phyloP scores from a whole-genome alignment of 306 rosid species.

The Vigna reflexopilosa region DNA sequence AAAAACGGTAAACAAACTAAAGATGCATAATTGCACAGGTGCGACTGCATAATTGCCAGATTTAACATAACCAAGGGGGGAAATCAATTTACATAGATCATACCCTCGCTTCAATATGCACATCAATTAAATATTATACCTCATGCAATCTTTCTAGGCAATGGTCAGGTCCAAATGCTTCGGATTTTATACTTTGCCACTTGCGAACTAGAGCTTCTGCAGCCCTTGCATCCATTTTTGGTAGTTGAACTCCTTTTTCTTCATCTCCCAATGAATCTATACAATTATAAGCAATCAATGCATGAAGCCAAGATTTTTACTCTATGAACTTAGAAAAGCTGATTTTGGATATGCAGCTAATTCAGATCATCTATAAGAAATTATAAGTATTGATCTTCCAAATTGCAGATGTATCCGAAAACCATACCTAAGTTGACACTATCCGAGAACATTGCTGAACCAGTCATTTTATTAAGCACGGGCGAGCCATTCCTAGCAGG shows the following conservation, averaged over 20 bases:
- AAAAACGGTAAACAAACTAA: not conserved
- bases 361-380: conserved; percentile 18
- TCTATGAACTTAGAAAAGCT: conserved; percentile 31
- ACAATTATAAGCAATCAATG: conserved; percentile 27
- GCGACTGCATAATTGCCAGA: conserved; percentile 21
- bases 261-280: conserved; percentile 59
- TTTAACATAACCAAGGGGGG: conserved; percentile 9
- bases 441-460: conserved; percentile 60
- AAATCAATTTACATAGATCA: conserved; percentile 18
- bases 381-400: conserved; percentile 10
- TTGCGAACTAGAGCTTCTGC: conserved; percentile 89
- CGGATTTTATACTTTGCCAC: conserved; percentile 89
- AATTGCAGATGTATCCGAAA: conserved; percentile 24
- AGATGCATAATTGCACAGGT: conserved; percentile 29
- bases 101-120: not conserved
- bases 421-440: conserved; percentile 63
- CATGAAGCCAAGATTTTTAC: conserved; percentile 29
- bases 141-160: conserved; percentile 65
- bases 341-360: conserved; percentile 12
- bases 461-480: conserved; percentile 48
- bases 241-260: conserved; percentile 59
- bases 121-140: conserved; percentile 52
- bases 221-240: conserved; percentile 86
- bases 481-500: conserved; percentile 63
- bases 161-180: conserved; percentile 92